These are phyloP conservation scores for Hibiscus trionum DNA, from an alignment of 345 rosid species.

Conservation along the genomic window DNA sequence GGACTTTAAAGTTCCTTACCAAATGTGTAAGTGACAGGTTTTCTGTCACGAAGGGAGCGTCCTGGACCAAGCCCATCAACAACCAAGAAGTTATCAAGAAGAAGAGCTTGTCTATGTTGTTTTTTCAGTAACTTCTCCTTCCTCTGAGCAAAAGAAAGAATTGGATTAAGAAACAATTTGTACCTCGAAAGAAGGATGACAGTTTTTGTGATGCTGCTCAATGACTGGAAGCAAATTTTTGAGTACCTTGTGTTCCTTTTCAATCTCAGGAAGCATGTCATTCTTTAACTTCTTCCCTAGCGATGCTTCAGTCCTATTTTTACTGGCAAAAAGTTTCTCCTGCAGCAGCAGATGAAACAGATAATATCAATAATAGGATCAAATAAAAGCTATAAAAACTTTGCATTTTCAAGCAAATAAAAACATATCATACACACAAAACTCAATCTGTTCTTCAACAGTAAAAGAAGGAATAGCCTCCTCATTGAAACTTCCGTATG, in stretches of 20 bases:
- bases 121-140: conserved; percentile 81
- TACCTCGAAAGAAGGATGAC: conserved; percentile 5
- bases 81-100: conserved; percentile 61
- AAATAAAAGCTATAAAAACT: not conserved
- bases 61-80: conserved; percentile 74
- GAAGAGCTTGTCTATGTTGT: conserved; percentile 89
- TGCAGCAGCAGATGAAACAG: conserved; percentile 29
- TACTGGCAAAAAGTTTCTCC: conserved; percentile 85
- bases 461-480: not conserved
- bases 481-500: not conserved
- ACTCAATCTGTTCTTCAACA: not conserved
- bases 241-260: conserved; percentile 58
- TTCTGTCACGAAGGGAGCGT: conserved; percentile 89
- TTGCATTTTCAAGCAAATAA: not conserved
- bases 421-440: not conserved
- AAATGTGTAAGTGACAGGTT: conserved; percentile 92
- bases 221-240: conserved; percentile 6
- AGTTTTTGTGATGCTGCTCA: not conserved
- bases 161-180: conserved; percentile 15
- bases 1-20: conserved; percentile 39
- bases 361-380: not conserved
- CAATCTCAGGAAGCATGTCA: conserved; percentile 65
- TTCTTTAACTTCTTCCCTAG: conserved; percentile 82
- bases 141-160: conserved; percentile 36
- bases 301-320: conserved; percentile 80